Evolutionary conservation across 164 flowering plant genomes (phyloP), one percentile per base, ranked within the genome.

Genomic region (Pachysandra terminalis): DNA sequence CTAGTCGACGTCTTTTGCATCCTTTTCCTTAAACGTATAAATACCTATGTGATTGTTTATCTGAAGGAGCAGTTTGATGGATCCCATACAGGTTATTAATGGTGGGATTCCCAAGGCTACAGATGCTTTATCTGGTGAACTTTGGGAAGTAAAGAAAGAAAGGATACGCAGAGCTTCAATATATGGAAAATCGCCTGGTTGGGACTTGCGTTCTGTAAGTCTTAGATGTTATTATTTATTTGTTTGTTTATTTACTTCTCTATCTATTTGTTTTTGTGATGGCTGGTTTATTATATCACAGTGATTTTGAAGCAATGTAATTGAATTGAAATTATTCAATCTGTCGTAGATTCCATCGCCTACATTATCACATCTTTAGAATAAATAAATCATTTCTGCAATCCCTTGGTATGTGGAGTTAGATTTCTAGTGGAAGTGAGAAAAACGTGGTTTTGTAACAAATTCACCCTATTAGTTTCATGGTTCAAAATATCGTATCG

Each of bases 121-220:
- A 75, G 98, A 96, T 82, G 93, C 99, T 66, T 84, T 96, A 70
- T 85, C 95, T 74, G 97, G 98, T 72, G 98, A 96, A 79, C 92
- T 90, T 65, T 96, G 99, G 99, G 93, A 84, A 75, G 83, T 68
- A 19, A 96, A 91, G 83, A 92, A 74, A 76, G 90, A 89, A 75
- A 85, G 99, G 71, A 89, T 96, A 68, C 84, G 86, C 15, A 82
- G 82, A 70, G 86, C 88, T 75, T 96, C 99, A 59, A 75, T 63
- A 0, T 70, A 84, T 82, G 99, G 98, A 65, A 89, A 88, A 73
- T 79, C 81, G 78, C 90, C 93, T 67, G 97, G 87, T 70, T 96
- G 99, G 99, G 99, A 93, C 76, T 78, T 96, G 85, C 84, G 93
- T 56, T 96, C 99, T 57, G 99, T 96, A 87, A 89, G 99, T 88